Percentiles rank a stretch among this genome's conserved stretches.
phyloP scores from a whole-genome alignment of 495 filamentous ascomycete species.

The Tuber aestivum region DNA sequence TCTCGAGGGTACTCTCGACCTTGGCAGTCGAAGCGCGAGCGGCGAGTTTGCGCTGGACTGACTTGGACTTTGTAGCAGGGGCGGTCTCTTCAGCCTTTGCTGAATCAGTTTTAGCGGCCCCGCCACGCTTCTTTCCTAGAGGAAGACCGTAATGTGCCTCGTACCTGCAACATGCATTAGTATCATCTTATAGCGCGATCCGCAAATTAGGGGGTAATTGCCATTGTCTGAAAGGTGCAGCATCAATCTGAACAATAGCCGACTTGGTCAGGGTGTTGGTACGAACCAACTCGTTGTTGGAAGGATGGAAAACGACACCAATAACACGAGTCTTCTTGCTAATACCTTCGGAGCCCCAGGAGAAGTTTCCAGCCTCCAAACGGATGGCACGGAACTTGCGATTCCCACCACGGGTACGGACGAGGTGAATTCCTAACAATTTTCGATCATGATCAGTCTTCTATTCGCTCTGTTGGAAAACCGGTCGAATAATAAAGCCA shows the following conservation, averaged over 20 bases:
- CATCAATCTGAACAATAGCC: conserved; percentile 97
- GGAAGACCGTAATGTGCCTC: conserved; percentile 95
- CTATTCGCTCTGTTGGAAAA: conserved; percentile 7
- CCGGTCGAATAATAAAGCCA: conserved; percentile 19
- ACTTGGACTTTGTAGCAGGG: conserved; percentile 54
- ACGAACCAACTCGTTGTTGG: conserved; percentile 99
- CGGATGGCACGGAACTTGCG: conserved; percentile 98
- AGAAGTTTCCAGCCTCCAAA: conserved; percentile 99
- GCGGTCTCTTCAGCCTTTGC: conserved; percentile 9
- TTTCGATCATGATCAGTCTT: conserved; percentile 27
- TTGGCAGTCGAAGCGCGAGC: conserved; percentile 80
- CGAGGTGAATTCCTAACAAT: conserved; percentile 68
- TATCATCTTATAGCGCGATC: neutral
- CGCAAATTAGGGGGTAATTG: neutral
- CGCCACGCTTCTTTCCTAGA: conserved; percentile 86
- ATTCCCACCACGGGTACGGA: conserved; percentile 98
- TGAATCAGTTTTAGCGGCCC: conserved; percentile 51
- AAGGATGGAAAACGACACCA: conserved; percentile 93
- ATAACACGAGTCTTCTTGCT: conserved; percentile 99
- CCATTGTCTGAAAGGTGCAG: conserved; percentile 98
- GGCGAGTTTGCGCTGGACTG: conserved; percentile 91
- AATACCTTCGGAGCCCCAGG: conserved; percentile 95
- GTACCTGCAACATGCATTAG: conserved; percentile 48
- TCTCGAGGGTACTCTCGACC: conserved; percentile 86
- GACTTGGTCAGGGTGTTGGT: conserved; percentile 99